These are phyloP conservation scores for Westerdykella aurantiaca DNA, from an alignment of 2,329 filamentous ascomycete genomes.

Conservation along the genomic window DNA sequence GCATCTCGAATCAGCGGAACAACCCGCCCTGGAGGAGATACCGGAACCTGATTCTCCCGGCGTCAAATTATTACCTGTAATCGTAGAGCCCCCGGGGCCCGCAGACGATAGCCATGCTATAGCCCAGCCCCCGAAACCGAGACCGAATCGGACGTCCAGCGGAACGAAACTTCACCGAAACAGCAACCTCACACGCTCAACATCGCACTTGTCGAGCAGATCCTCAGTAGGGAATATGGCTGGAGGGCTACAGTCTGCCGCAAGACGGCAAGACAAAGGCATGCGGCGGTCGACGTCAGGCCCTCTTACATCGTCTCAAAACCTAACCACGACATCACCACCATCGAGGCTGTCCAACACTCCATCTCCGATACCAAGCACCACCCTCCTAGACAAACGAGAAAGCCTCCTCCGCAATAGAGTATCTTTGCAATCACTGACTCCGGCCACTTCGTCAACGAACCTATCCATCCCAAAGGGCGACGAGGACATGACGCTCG, in stretches of 20 bases:
- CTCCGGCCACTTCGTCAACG: conserved; percentile 22
- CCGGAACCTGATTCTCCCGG: conserved; percentile 44
- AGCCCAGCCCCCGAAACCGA: conserved; percentile 16
- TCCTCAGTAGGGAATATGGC: conserved; percentile 3
- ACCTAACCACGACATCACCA: background rate
- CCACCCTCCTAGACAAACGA: conserved; percentile 52
- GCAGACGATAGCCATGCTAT: conserved; percentile 21
- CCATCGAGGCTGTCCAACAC: background rate
- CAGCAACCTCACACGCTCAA: conserved; percentile 16
- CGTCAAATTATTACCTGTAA: conserved; percentile 32
- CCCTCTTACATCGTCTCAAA: no score
- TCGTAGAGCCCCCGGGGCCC: conserved; percentile 53
- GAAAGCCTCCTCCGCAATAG: conserved; percentile 46
- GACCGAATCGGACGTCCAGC: conserved; percentile 21
- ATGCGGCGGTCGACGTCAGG: conserved; percentile 11
- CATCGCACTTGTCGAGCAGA: conserved; percentile 19
- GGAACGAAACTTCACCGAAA: conserved; percentile 17
- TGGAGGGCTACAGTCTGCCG: conserved; percentile 19
- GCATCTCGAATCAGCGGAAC: conserved; percentile 72
- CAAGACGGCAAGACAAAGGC: conserved; percentile 10
- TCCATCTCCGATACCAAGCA: conserved; percentile 25
- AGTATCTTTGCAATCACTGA: conserved; percentile 37
- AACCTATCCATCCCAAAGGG: conserved; percentile 15
- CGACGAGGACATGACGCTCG: conserved; percentile 64
- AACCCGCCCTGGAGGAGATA: conserved; percentile 60